Evolutionary conservation across 441 rosid genomes (phyloP).

Genomic region (Adansonia gregorii): DNA sequence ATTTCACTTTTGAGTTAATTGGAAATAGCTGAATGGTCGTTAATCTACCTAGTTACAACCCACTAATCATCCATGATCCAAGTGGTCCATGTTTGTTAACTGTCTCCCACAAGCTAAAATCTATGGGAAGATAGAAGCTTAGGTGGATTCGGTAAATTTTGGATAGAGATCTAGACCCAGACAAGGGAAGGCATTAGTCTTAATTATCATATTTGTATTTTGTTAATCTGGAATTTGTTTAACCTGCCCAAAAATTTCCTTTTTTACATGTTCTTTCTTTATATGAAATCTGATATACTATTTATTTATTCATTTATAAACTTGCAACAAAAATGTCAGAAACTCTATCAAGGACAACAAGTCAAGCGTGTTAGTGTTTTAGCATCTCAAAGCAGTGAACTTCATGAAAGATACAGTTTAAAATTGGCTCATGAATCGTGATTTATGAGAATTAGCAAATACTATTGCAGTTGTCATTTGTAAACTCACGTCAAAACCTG

Average conservation of each 20-base stretch:
- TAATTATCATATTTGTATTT: not conserved
- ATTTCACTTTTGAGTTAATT: not conserved
- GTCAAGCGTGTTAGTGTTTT: not conserved
- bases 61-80: not conserved
- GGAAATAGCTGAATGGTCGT: not conserved
- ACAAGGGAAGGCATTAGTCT: not conserved
- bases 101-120: slow-evolving; percentile 31
- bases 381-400: not conserved
- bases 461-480: not conserved
- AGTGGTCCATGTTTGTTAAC: slow-evolving; percentile 29
- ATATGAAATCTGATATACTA: too few species aligned
- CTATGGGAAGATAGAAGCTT: not conserved
- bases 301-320: not conserved
- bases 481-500: not conserved
- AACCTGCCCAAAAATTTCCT: too few species aligned
- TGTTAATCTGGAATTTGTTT: not conserved
- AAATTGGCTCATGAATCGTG: slow-evolving; percentile 3
- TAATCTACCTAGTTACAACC: not conserved
- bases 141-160: not conserved
- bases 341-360: not conserved
- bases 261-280: not conserved
- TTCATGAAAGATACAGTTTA: not conserved
- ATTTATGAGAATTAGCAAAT: not conserved
- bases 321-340: not conserved
- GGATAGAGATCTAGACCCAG: slow-evolving; percentile 8